Conservation (phyloP, 2,329 filamentous ascomycete genomes). For the Aspergillus neotritici region DNA sequence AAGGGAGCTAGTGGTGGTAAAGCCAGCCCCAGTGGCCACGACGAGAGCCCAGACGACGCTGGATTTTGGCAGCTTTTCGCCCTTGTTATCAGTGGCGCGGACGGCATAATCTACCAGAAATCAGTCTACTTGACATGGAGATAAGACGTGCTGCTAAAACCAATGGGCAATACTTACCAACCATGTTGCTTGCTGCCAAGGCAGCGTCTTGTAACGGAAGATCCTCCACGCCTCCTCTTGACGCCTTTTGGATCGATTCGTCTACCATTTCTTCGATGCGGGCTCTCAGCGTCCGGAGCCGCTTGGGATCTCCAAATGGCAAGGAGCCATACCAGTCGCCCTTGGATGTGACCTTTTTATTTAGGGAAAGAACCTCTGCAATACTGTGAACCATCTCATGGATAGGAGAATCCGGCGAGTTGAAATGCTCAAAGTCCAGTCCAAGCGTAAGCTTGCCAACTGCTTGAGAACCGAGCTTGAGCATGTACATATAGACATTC, state of each 20-base stretch:
- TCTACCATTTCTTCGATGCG: slow-evolving; percentile 19
- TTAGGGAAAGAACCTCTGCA: slow-evolving; percentile 49
- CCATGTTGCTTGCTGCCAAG: slow-evolving; percentile 35
- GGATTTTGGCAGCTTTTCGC: slow-evolving; percentile 48
- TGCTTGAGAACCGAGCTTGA: slow-evolving; percentile 43
- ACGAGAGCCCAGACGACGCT: slow-evolving; percentile 42
- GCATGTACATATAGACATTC: slow-evolving; percentile 49
- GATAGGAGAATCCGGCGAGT: slow-evolving; percentile 39
- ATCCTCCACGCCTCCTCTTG: slow-evolving; percentile 21
- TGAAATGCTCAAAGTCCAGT: slow-evolving; percentile 44
- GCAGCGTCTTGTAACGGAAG: slow-evolving; percentile 43
- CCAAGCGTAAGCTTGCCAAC: slow-evolving; percentile 44
- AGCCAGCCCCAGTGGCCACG: slow-evolving; percentile 54
- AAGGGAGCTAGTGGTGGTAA: slow-evolving; percentile 55
- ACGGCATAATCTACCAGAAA: slow-evolving; percentile 44
- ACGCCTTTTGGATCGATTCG: slow-evolving; percentile 18
- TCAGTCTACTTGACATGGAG: background rate
- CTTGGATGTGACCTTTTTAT: slow-evolving; percentile 53
- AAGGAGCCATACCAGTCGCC: slow-evolving; percentile 53
- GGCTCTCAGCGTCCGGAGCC: slow-evolving; percentile 24
- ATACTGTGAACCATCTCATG: slow-evolving; percentile 50
- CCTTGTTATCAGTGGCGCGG: slow-evolving; percentile 51
- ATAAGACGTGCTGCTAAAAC: background rate
- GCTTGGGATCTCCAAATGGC: slow-evolving; percentile 54
- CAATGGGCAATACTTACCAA: slow-evolving; percentile 33